Base-by-base conservation (phyloP, 108 stramenopile species). In the Fragilariopsis cylindrus region DNA sequence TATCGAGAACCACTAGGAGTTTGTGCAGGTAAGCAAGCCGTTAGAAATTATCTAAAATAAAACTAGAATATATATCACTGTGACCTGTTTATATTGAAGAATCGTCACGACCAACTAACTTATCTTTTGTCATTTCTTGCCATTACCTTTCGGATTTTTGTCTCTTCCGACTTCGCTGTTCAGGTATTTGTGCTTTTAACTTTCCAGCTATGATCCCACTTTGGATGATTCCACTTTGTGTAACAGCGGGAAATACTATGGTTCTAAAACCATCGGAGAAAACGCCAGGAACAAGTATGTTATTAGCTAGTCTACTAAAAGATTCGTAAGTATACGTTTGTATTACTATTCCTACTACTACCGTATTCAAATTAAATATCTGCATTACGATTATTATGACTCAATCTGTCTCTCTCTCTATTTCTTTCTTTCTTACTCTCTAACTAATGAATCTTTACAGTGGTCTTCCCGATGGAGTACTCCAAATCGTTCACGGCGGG, bases 201-300 rank as follows among this genome's bases (percentile, higher is more conserved):
- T 97, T 97, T 79, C 96, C 96, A 6, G 94, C 95, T 52, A 97
- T 98, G 97, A 94, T 97, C 48, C 94, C 97, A 2, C 78, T 94
- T 15, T 98, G 97, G 98, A 98, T 95, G 89, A 88, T 96, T 70
- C 97, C 98, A 5, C 70, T 97, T 12, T 93, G 96, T 39, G 43
- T 78, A 8, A 81, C 90, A 16, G 84, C 86, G 5, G 92, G 92
- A 4, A 93, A 93, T 66, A 82, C 90, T 8, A 87, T 87, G 69
- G 83, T 99, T 40, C 73, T 99, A 39, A 99, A 99, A 78, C 91
- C 91, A 21, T 81, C 78, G 48, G 91, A 92, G 75, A 90, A 90
- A 74, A 86, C 89, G 5, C 91, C 91, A 3, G 77, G 84, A 19
- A 84, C 91, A 3, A 76, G 80, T 30, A 62, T 90, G 67, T 57